Evolutionary conservation across 306 rosid genomes (phyloP), one percentile per base, ranked within the genome.

Genomic region (Gleditsia sinensis): DNA sequence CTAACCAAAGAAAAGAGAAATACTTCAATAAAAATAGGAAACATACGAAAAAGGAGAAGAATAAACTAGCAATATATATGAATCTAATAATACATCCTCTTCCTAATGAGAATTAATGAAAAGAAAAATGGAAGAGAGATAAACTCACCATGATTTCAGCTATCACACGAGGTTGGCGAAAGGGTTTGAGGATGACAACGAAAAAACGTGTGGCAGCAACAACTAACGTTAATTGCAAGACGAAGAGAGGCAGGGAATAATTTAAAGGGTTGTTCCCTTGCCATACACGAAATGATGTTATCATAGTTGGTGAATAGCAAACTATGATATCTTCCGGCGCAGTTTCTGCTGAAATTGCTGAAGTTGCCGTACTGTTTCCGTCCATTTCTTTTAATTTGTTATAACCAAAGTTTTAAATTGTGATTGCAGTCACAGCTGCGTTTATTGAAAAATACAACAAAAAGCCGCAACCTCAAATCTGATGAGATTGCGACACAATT

Each of bases 91-190:
- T 39, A 9, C 7, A 16, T 19, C 13, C 59, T 33, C 34, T 33
- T 34, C 19, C 11, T 51, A 6, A n/a, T 0, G 2, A 25, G 5
- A 30, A 17, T 43, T 32, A 17, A 14, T 43, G 17, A 51, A 39
- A 14, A 24, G 24, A 32, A 17, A 45, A 21, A 46, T 17, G 16
- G 4, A 73, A 46, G 11, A 28, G 46, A 56, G 17, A 56, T 9
- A 33, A 61, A 20, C 37, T 48, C 71, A 89, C 98, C 86, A 92
- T 0, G 55, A 90, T 83, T 86, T 92, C 96, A 6, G 93, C 85
- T 46, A 92, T 84, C 27, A 90, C 95, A 25, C 95, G 94, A 69
- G 98, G 96, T 75, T 90, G 96, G 33, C 89, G 89, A 36, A 92
- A 78, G 63, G 96, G 96, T 75, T 74, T 88, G 80, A 92, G 87